Evolutionary conservation across 768 basidiomycete species (phyloP), one percentile per base, ranked within the genome.

Genomic region (Termitomyces sp.): DNA sequence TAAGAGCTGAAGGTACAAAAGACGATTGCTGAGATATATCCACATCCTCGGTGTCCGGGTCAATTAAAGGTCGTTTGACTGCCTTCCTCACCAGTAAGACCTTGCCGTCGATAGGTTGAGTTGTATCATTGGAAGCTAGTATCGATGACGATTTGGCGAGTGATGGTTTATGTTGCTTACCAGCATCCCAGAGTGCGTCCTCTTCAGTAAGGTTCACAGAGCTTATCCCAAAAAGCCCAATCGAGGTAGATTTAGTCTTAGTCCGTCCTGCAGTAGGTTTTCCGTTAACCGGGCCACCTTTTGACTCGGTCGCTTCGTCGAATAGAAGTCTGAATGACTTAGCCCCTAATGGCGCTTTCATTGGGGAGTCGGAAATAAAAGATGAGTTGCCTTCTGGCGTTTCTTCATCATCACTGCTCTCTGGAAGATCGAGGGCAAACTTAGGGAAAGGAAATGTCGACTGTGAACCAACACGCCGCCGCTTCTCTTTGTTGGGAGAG

Each of bases 401-500:
- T 41, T 74, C 72, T 57, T 73, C 74, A 6, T 71, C 72, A 37
- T 72, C 71, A 39, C 72, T 71, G 55, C 39, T 52, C 36, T 66
- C 68, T 31, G 67, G 69, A 39, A 64, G 62, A 49, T 69, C 63
- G 5, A 73, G 58, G 46, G 62, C 69, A 39, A 66, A 60, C 44
- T 64, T 70, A 42, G 76, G 63, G 59, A 80, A 74, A 18, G 76
- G 68, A 42, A 78, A 68, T 32, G 64, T 63, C 9, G 69, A 68
- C 20, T 78, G 77, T 5, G 80, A 74, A 37, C 68, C 67, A 52
- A 83, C 67, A 42, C 87, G 87, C 66, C 79, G 79, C 58, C 86
- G 81, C 68, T 91, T 92, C 65, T 83, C 83, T 68, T 90, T 91
- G 66, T 79, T 82, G 4, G 90, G 90, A 18, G 90, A 90, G 4